phyloP scores from a whole-genome alignment of 1,139 yeast genomes.

The Kurtzmaniella quercitrusa region DNA sequence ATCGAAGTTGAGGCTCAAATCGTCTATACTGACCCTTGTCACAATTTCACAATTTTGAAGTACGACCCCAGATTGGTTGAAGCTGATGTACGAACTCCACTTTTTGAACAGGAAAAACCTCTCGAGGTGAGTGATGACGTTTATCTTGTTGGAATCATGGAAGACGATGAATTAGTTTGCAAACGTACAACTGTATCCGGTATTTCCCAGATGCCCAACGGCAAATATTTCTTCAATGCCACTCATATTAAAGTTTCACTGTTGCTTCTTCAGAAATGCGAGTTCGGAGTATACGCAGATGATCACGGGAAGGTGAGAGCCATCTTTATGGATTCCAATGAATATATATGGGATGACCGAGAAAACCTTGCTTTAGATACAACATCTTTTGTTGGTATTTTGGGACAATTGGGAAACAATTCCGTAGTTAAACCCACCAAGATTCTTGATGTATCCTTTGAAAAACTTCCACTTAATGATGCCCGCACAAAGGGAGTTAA shows the following conservation, averaged over 20 bases:
- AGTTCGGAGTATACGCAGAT: neutral
- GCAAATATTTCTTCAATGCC: neutral
- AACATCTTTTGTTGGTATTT: neutral
- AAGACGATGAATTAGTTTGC: neutral
- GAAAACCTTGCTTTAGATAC: neutral
- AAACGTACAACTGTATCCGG: neutral
- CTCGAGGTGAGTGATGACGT: constrained; percentile 73
- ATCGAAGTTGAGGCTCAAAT: constrained; percentile 78
- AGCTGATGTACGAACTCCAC: constrained; percentile 54
- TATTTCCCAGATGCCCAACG: neutral
- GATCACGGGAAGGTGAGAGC: neutral
- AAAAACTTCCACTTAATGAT: constrained; percentile 62
- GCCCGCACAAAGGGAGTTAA: constrained; percentile 86
- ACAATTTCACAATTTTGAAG: constrained; percentile 77
- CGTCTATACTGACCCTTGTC: constrained; percentile 82
- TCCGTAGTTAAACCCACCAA: constrained; percentile 13
- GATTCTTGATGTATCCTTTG: constrained; percentile 77
- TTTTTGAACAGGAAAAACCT: constrained; percentile 46
- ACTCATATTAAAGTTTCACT: neutral
- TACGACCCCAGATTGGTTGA: constrained; percentile 66
- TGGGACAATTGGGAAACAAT: neutral
- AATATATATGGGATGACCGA: constrained; percentile 49
- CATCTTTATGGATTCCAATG: constrained; percentile 65
- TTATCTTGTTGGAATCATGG: constrained; percentile 73
- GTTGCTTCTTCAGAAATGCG: neutral